These are phyloP conservation scores for Endogone sp. DNA, from an alignment of 192 early-diverging fungal species.

Conservation along the genomic window DNA sequence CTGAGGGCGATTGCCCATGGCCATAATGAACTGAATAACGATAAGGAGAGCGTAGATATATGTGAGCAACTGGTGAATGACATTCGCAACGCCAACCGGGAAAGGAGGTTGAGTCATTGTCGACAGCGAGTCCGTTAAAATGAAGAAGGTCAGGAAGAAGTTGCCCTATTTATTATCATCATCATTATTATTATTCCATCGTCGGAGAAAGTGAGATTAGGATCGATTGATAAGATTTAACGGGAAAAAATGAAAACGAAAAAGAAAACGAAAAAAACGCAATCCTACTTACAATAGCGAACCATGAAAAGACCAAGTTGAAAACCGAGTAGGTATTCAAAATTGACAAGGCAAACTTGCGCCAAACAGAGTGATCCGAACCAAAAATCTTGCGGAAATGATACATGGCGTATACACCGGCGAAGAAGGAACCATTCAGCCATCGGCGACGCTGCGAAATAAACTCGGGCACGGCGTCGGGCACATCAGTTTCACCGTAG, in stretches of 20 bases:
- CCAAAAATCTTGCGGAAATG: conserved; percentile 61
- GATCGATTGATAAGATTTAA: neutral
- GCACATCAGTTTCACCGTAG: conserved; percentile 83
- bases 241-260: too few relatives aligned
- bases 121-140: conserved; percentile 41
- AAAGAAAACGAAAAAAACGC: neutral
- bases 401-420: conserved; percentile 61
- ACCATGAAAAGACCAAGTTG: conserved; percentile 89
- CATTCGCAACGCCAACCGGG: conserved; percentile 31
- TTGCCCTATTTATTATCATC: conserved; percentile 56
- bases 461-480: conserved; percentile 65
- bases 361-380: conserved; percentile 63
- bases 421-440: conserved; percentile 80
- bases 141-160: conserved; percentile 59
- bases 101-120: conserved; percentile 21
- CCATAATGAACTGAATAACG: conserved; percentile 80
- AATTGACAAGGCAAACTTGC: conserved; percentile 70
- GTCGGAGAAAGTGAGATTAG: neutral
- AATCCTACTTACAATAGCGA: conserved; percentile 64
- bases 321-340: conserved; percentile 83
- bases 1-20: conserved; percentile 93
- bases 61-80: conserved; percentile 37
- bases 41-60: conserved; percentile 58
- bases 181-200: too few relatives aligned
- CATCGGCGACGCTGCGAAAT: conserved; percentile 80